These are phyloP conservation scores for Botryobasidium botryosum DNA, from an alignment of 768 basidiomycete species.

Conservation along the genomic window DNA sequence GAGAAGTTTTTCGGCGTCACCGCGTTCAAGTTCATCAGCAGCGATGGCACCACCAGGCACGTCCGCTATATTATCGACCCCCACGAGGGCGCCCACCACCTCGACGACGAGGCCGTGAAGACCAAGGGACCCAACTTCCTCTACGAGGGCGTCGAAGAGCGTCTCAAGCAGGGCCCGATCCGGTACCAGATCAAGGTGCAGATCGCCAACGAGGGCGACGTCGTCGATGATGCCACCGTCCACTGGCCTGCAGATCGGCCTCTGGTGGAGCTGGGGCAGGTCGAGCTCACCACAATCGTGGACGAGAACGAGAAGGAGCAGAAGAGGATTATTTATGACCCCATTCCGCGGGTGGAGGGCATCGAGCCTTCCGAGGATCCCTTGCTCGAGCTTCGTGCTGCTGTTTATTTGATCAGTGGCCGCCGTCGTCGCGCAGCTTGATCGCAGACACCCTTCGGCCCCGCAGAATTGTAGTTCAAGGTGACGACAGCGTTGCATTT, in stretches of 20 bases:
- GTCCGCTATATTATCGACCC: constrained; percentile 11
- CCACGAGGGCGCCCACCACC: background rate
- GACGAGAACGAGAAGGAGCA: constrained; percentile 9
- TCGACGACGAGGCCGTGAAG: constrained; percentile 2
- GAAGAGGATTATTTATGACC: constrained; percentile 15
- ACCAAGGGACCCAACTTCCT: constrained; percentile 2
- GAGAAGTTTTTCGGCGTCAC: constrained; percentile 11
- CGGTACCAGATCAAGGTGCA: constrained; percentile 10
- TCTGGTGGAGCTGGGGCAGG: constrained; percentile 11
- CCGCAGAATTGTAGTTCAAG: no score
- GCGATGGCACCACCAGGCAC: constrained; percentile 6
- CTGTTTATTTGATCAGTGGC: constrained; percentile 13
- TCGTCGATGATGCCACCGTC: constrained; percentile 12
- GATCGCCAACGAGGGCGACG: constrained; percentile 12
- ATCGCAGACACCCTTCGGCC: no score
- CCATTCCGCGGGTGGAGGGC: constrained; percentile 13
- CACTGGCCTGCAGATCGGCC: constrained; percentile 12
- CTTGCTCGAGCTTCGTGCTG: constrained; percentile 13
- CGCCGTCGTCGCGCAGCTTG: constrained; percentile 11
- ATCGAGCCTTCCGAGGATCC: constrained; percentile 14
- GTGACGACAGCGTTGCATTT: no score
- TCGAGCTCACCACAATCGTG: constrained; percentile 5
- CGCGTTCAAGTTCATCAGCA: constrained; percentile 12
- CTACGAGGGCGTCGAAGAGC: background rate
- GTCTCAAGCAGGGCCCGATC: background rate